phyloP scores from a whole-genome alignment of 169 alveolate species.

The Theileria equi region DNA sequence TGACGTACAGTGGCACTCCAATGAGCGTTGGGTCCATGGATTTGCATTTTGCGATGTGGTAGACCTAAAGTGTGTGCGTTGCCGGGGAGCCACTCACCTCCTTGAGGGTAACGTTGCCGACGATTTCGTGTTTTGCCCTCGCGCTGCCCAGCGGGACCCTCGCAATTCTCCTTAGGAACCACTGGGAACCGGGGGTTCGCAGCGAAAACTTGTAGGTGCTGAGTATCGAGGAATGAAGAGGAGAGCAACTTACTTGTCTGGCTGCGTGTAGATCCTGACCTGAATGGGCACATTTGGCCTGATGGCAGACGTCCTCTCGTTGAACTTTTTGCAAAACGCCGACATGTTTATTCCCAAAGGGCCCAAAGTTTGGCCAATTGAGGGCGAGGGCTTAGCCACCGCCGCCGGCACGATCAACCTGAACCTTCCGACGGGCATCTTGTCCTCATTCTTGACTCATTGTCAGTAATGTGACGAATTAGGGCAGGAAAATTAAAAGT shows the following conservation, averaged over 20 bases:
- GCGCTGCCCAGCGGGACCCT: slow-evolving; percentile 83
- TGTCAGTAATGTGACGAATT: too few relatives aligned
- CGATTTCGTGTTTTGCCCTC: slow-evolving; percentile 78
- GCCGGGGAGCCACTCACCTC: slow-evolving; percentile 59
- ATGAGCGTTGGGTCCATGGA: slow-evolving; percentile 82
- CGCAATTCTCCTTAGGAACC: slow-evolving; percentile 84
- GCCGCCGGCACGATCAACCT: slow-evolving; percentile 82
- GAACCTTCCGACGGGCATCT: slow-evolving; percentile 40
- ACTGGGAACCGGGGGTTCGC: slow-evolving; percentile 85
- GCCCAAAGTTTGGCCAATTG: slow-evolving; percentile 88
- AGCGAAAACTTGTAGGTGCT: slow-evolving; percentile 80
- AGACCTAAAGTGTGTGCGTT: slow-evolving; percentile 63
- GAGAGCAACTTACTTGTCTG: slow-evolving; percentile 66
- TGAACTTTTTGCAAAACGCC: slow-evolving; percentile 86
- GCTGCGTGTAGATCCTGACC: slow-evolving; percentile 75
- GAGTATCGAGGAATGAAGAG: slow-evolving; percentile 5
- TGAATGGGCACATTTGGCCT: slow-evolving; percentile 85
- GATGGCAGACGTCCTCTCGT: slow-evolving; percentile 78
- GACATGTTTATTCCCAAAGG: slow-evolving; percentile 89
- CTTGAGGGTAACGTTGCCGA: slow-evolving; percentile 83
- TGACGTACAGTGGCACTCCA: slow-evolving; percentile 72
- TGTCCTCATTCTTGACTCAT: too few relatives aligned
- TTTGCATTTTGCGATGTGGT: slow-evolving; percentile 82
- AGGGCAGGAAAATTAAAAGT: too few relatives aligned
- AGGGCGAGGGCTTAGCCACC: slow-evolving; percentile 88